These are phyloP conservation scores for Colletotrichum liaoningense DNA, from an alignment of 2,329 filamentous ascomycete genomes.

Conservation along the genomic window DNA sequence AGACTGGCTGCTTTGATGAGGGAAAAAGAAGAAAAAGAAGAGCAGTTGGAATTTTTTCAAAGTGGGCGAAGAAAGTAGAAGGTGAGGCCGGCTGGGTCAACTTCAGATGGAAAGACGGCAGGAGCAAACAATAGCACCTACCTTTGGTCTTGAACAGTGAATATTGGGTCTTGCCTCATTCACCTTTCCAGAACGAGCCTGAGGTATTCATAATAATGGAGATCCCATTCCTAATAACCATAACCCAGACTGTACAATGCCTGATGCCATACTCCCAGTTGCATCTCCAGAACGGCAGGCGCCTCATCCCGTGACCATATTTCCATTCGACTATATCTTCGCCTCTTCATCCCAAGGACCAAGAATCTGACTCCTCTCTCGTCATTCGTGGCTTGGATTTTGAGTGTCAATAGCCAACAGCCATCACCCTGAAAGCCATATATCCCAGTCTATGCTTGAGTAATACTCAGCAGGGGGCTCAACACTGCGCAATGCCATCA, in stretches of 20 bases:
- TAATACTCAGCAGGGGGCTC: neutral
- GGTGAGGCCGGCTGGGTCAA: neutral
- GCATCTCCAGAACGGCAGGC: neutral
- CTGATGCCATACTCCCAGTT: neutral
- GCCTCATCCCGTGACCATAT: neutral
- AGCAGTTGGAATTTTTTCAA: neutral
- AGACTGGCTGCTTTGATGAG: neutral
- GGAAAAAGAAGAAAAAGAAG: neutral
- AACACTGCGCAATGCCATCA: neutral
- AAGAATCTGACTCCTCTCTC: neutral
- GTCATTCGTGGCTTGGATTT: neutral
- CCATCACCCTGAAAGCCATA: neutral
- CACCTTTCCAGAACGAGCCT: neutral
- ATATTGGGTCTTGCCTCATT: neutral
- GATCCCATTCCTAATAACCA: no score
- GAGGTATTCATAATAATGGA: neutral
- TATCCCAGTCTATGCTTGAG: neutral
- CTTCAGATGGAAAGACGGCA: neutral
- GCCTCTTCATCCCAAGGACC: no score
- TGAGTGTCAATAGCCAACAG: neutral
- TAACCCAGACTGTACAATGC: neutral
- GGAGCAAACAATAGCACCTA: neutral
- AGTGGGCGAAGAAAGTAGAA: neutral
- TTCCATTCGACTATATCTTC: neutral
- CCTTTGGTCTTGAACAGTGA: neutral